Evolutionary conservation across 2,329 filamentous ascomycete genomes (phyloP), one percentile per base, ranked within the genome.

Genomic region (Zasmidium cellare): DNA sequence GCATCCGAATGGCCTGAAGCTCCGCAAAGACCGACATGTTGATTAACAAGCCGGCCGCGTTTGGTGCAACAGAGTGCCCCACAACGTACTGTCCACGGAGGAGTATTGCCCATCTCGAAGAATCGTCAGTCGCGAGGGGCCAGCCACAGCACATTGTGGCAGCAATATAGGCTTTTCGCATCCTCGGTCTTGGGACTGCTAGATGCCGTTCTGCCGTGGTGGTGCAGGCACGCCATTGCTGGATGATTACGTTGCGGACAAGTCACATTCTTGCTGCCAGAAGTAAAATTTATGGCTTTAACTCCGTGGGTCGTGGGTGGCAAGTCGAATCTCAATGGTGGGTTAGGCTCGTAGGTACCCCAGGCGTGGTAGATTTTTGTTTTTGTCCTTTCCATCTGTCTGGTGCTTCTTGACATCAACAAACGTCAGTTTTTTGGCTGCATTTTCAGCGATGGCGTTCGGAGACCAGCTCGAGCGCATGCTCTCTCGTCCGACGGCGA

Each of bases 401-500:
- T n/a, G n/a, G n/a, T n/a, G 5, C n/a, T 18, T 41, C 35, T n/a
- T n/a, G n/a, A 16, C 35, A 41, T 18, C 35, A 18, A 16, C 35
- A 3, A 3, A 3, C 16, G 35, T 18, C 16, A 9, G 35, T 41
- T 18, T 11, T 28, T 28, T 28, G 5, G 25, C 25, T 28, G 25
- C 25, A 28, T 11, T 28, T 28, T 28, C 6, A 41, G 35, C 35
- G 12, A 41, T 41, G 35, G 35, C 35, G 35, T 41, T 41, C n/a
- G 35, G 35, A 18, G 35, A 41, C 12, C 35, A 41, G 35, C 35
- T 41, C n/a, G 35, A 41, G 35, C 35, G 35, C 35, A 18, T 18
- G 35, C 16, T 41, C 6, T 83, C 80, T n/a, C 71, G 74, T 46
- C 76, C 80, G n/a, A 74, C 76, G 51, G 80, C 80, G 57, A 84